Evolutionary conservation across 192 early-diverging fungal species (phyloP), one percentile per base, ranked within the genome.

Genomic region (Pilobolus umbonatus): DNA sequence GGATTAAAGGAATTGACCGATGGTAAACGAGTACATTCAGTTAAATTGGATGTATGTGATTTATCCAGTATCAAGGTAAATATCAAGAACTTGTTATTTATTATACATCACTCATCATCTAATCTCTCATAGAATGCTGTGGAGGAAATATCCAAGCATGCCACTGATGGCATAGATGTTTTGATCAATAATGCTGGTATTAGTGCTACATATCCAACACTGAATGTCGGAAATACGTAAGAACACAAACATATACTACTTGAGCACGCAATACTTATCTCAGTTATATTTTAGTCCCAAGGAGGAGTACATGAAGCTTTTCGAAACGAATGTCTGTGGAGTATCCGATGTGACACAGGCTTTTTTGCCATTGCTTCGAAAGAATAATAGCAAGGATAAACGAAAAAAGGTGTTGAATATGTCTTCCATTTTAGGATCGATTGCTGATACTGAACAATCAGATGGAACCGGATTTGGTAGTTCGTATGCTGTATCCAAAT

Each of bases 141-240:
- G 4, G 45, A 49, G 14, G 40, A 55, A 31, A 57, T 71, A 12
- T 17, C 39, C 9, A 12, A 50, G 15, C 55, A 49, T 42, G 44
- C 62, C 7, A 50, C 61, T 12, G 30, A 58, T 12, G 69, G 62
- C 17, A 45, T 71, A 32, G 69, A 71, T 32, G 60, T 68, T 6
- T 47, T 68, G 12, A 68, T 68, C 4, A 71, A 65, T 43, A 71
- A 71, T 55, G 47, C 67, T 15, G 67, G 67, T 40, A 38, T 69
- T 29, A 4, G 0, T 28, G 7, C 29, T 30, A 43, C n/a, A n/a
- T n/a, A 22, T 39, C 5, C 26, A 10, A 22, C 30, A 8, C 3
- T 21, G 11, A 42, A n/a, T 40, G 17, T 38, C 25, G 21, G 39
- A 15, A 56, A 40, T 21, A 35, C 39, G 52, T 67, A 61, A 11